phyloP scores from a whole-genome alignment of 2,329 filamentous ascomycete species.

The Pezicula neosporulosa region DNA sequence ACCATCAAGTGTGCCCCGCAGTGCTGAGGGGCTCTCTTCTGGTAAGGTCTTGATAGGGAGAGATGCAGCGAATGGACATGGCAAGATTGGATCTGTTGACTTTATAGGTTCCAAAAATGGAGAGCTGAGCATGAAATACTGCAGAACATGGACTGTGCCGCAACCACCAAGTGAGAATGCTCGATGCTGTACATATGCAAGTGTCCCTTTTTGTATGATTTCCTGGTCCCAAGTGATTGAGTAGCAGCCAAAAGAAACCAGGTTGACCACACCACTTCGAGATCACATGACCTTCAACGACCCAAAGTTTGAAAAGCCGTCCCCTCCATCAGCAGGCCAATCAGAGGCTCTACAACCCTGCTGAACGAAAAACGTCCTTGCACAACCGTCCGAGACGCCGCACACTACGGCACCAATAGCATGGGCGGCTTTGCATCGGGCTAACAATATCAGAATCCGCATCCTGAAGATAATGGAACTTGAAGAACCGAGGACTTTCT shows the following conservation, averaged over 20 bases:
- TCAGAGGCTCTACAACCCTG: constrained; percentile 19
- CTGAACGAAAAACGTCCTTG: constrained; percentile 11
- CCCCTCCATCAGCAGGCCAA: constrained; percentile 14
- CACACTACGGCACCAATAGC: constrained; percentile 3
- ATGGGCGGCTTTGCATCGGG: constrained; percentile 4
- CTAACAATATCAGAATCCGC: constrained; percentile 4
- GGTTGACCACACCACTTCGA: constrained; percentile 21
- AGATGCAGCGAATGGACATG: constrained; percentile 13
- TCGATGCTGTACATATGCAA: not conserved
- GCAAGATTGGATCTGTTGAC: constrained; percentile 7
- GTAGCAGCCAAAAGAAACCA: constrained; percentile 1
- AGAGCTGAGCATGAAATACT: constrained; percentile 15
- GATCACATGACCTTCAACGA: constrained; percentile 25
- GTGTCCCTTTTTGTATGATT: not conserved
- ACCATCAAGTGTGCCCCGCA: not conserved
- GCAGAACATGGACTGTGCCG: constrained; percentile 7
- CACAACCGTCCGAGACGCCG: constrained; percentile 6
- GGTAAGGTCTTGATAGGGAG: not conserved
- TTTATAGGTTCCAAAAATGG: constrained; percentile 20
- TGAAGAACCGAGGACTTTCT: not conserved
- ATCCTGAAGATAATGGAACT: not conserved
- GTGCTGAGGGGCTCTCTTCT: not conserved
- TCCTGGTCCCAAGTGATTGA: not conserved
- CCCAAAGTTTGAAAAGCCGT: constrained; percentile 15
- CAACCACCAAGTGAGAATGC: not conserved